Percentiles rank a stretch among this genome's conserved stretches.
Conservation (phyloP, 2,329 filamentous ascomycete genomes). For the Metarhizium humberi region DNA sequence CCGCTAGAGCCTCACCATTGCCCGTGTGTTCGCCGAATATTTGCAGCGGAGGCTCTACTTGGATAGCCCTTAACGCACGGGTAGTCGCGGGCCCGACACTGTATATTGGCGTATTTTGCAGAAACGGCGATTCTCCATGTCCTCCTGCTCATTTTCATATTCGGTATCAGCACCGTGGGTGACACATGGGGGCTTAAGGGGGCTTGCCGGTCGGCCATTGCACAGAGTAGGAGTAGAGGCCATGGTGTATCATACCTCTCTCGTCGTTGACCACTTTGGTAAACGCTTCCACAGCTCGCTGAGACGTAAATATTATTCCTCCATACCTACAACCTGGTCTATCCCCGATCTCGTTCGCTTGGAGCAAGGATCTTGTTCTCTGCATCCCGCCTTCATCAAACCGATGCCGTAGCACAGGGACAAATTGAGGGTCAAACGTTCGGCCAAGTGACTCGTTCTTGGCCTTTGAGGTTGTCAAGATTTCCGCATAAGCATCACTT, state of each 20-base stretch:
- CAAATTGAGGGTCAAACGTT: constrained; percentile 55
- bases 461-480: constrained; percentile 28
- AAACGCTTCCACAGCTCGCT: constrained; percentile 75
- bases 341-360: constrained; percentile 29
- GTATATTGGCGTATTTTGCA: constrained; percentile 55
- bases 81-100: constrained; percentile 76
- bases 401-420: constrained; percentile 67
- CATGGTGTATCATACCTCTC: constrained; percentile 18
- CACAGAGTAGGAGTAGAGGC: neutral
- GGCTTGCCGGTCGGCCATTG: neutral
- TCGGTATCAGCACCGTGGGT: neutral
- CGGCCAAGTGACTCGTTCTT: constrained; percentile 16
- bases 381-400: constrained; percentile 52
- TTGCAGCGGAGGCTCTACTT: constrained; percentile 39
- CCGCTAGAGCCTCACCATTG: constrained; percentile 71
- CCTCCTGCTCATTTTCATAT: neutral
- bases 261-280: constrained; percentile 49
- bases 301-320: constrained; percentile 77
- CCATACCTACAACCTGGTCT: constrained; percentile 43
- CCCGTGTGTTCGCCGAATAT: constrained; percentile 76
- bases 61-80: constrained; percentile 55
- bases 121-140: constrained; percentile 35
- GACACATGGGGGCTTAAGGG: neutral
- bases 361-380: constrained; percentile 42
- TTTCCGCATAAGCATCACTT: constrained; percentile 61